Evolutionary conservation across 345 rosid species (phyloP).

Genomic region (Salix suchowensis): DNA sequence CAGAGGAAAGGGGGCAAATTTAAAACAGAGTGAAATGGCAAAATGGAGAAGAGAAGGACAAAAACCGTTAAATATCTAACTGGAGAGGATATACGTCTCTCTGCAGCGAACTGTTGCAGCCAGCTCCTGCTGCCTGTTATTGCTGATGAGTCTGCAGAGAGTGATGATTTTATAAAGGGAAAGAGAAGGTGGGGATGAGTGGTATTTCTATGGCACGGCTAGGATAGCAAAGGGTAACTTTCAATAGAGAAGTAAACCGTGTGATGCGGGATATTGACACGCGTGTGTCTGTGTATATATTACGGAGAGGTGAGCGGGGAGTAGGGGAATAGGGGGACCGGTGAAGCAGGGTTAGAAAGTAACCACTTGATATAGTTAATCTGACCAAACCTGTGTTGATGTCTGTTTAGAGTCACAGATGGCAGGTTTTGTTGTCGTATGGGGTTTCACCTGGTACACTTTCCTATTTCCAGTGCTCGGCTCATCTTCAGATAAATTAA

Average conservation of each 20-base stretch:
- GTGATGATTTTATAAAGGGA: not conserved
- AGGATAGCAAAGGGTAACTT: not conserved
- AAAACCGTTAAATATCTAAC: slow-evolving; percentile 19
- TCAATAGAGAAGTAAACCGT: not conserved
- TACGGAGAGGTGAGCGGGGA: not conserved
- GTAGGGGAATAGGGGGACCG: not conserved
- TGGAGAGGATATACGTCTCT: not conserved
- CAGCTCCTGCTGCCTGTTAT: not conserved
- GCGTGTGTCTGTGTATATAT: not conserved
- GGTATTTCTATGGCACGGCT: not conserved
- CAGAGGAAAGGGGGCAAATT: not conserved
- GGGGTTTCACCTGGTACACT: not conserved
- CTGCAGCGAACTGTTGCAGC: not conserved
- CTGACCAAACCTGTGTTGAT: not conserved
- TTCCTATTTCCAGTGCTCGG: too few relatives aligned
- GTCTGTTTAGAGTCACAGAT: not conserved
- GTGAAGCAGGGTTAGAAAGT: not conserved
- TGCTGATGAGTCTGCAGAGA: not conserved
- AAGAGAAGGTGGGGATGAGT: not conserved
- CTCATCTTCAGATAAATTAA: too few relatives aligned
- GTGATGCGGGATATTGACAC: not conserved
- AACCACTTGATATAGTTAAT: not conserved
- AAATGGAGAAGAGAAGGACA: not conserved
- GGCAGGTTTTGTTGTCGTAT: not conserved
- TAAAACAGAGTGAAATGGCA: not conserved